phyloP scores from a whole-genome alignment of 495 filamentous ascomycete genomes.

The Penicillium lividum region DNA sequence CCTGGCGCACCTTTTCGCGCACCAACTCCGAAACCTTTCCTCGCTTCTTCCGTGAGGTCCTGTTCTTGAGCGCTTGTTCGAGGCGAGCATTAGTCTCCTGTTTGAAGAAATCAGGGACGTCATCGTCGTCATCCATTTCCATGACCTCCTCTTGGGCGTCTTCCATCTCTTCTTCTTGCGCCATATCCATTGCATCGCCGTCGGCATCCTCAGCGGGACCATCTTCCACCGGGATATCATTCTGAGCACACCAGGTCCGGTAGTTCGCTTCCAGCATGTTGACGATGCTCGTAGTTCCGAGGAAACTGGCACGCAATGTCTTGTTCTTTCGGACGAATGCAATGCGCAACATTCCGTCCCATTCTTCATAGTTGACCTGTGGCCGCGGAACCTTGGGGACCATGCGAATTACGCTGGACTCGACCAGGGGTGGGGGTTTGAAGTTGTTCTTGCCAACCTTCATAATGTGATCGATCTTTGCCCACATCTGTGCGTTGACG shows the following conservation, averaged over 20 bases:
- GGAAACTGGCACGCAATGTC: conserved; percentile 73
- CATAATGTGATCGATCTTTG: conserved; percentile 82
- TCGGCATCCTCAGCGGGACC: conserved; percentile 48
- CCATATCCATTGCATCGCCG: conserved; percentile 47
- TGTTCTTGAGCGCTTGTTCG: conserved; percentile 41
- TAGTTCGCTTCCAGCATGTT: conserved; percentile 83
- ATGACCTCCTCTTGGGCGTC: conserved; percentile 46
- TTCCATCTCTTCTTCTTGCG: conserved; percentile 36
- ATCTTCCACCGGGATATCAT: conserved; percentile 77
- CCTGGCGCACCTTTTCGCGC: conserved; percentile 77
- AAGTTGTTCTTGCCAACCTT: conserved; percentile 95
- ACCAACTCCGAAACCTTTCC: conserved; percentile 77
- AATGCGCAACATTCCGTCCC: conserved; percentile 85
- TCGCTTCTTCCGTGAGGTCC: conserved; percentile 63
- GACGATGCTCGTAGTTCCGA: conserved; percentile 76
- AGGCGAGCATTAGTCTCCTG: conserved; percentile 55
- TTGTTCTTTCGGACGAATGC: conserved; percentile 78
- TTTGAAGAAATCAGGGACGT: conserved; percentile 77
- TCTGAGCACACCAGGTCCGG: conserved; percentile 82
- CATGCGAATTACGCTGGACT: conserved; percentile 77
- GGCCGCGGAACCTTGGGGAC: conserved; percentile 80
- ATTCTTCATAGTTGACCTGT: conserved; percentile 88
- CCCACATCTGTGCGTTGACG: conserved; percentile 95
- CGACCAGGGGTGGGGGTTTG: conserved; percentile 88
- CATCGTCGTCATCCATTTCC: conserved; percentile 60